Conservation (phyloP, 1,284 basidiomycete genomes). For the Bjerkandera adusta region DNA sequence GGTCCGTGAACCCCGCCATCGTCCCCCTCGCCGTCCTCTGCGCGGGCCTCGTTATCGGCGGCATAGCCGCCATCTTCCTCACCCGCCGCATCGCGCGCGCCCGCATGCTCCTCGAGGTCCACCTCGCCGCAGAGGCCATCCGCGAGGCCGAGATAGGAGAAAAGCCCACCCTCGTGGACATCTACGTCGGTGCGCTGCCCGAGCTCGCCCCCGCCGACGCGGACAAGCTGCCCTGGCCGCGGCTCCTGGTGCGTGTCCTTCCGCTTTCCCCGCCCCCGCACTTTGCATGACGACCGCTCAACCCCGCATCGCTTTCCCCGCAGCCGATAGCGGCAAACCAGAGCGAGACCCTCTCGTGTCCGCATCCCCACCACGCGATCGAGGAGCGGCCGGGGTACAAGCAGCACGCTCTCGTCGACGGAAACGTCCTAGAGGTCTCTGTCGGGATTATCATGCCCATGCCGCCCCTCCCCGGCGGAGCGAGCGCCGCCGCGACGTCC, state of each 20-base stretch:
- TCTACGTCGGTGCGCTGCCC: constrained; percentile 10
- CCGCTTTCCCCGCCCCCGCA: background rate
- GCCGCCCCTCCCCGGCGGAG: background rate
- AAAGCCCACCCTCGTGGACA: constrained; percentile 10
- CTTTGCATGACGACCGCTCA: background rate
- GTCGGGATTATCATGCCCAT: constrained; percentile 13
- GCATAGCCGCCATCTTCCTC: constrained; percentile 10
- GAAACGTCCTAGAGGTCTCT: constrained; percentile 9
- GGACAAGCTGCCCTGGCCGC: constrained; percentile 7
- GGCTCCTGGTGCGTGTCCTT: constrained; percentile 9
- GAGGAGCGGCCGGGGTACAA: constrained; percentile 9
- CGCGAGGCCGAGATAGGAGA: constrained; percentile 5
- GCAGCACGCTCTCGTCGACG: constrained; percentile 7
- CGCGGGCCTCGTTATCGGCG: constrained; percentile 12
- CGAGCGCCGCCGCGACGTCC: background rate
- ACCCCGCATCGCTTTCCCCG: background rate
- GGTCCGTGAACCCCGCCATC: constrained; percentile 7
- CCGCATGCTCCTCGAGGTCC: constrained; percentile 6
- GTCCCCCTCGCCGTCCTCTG: constrained; percentile 16
- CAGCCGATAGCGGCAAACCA: constrained; percentile 8
- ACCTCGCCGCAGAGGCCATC: constrained; percentile 6
- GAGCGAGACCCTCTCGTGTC: background rate
- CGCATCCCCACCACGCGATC: constrained; percentile 12
- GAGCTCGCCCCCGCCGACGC: background rate
- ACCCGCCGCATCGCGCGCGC: constrained; percentile 10